Base-by-base conservation (phyloP, 2,329 filamentous ascomycete species). In the Onygenales sp. region DNA sequence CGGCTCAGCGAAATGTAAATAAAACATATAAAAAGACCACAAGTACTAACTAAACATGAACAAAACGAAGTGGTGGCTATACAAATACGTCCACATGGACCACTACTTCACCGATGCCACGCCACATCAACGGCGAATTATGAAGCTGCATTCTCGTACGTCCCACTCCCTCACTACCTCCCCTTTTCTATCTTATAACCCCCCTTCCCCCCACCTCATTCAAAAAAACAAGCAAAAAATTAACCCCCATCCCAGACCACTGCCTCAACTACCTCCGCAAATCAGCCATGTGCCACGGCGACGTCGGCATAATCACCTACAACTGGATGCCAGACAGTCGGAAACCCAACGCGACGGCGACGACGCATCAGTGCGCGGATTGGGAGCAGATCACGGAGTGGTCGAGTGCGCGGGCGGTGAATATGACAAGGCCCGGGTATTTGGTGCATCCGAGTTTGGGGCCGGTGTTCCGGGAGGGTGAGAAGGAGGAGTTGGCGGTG, bases 111-210 rank as follows among this genome's bases (percentile, higher is more conserved):
- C 33, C 13, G 44, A 33, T n/a, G 44, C 44, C 44, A 47, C 32
- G 7, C 31, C 44, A 7, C 44, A 36, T 10, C 31, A 47, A 36
- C 31, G 36, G 17, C 32, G 31, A 17, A 34, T 47, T 36, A 47
- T 47, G 44, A 34, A 47, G n/a, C 44, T 47, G 13, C 44, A 47
- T 47, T 47, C 44, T 34, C 44, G 44, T 47, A 14, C n/a, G 44
- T 47, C 10, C 21, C 21, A 27, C 4, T 27, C 21, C 3, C 21
- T 27, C 21, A 3, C 21, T 27, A 27, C 21, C 21, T 27, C 21
- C 1, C 21, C 3, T 27, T 27, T 27, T 27, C 21, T 27, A 27
- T 27, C 21, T 4, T 27, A 3, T 27, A 27, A 27, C 21, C 21
- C 21, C 21, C 21, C 21, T 4, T 4, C 21, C 10, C 7, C 37